Evolutionary conservation across 2,329 filamentous ascomycete genomes (phyloP), one percentile per base, ranked within the genome.

Genomic region (Cylindrodendrum hubeiense): DNA sequence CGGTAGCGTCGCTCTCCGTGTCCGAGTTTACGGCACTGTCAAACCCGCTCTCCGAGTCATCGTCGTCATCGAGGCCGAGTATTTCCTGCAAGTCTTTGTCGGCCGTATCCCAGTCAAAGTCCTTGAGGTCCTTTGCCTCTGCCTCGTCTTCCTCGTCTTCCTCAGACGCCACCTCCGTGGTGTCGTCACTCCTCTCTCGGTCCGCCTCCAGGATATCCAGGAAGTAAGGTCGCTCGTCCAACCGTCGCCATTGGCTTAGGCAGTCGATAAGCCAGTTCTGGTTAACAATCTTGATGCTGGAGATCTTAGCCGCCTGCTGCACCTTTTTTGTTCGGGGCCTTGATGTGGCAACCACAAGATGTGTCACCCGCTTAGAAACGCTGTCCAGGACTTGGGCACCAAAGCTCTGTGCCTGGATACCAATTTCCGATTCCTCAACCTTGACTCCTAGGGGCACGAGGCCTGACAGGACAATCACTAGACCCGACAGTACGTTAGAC

Each of bases 311-410:
- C 0, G 96, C 96, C 78, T 95, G 91, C 51, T 93, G 91, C 46
- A 98, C 94, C 80, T 99, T 99, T 57, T 93, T 91, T 0, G 96
- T 98, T 22, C 95, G 90, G 33, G 92, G 92, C 24, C 91, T 86
- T 17, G 88, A 85, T 19, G 88, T 89, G 55, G 89, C 91, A 9
- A 92, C 90, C 3, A 95, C 91, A 5, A 95, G 86, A 77, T 95
- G 93, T 0, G 92, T 94, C 15, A 93, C 86, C 59, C 87, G 87
- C 33, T 84, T 83, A 2, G 85, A 86, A 8, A 95, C 83, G 34
- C 83, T 85, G 19, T 84, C 84, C 30, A 85, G 79, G 21, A 91
- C 81, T 51, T 86, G 79, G 0, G 93, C 95, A 21, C 96, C 96
- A 76, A 98, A 98, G 74, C 88, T 93, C 75, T 90, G 90, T 3